Conservation (phyloP, 1,139 yeast genomes). For the Cylindricascospora bacillispora region DNA sequence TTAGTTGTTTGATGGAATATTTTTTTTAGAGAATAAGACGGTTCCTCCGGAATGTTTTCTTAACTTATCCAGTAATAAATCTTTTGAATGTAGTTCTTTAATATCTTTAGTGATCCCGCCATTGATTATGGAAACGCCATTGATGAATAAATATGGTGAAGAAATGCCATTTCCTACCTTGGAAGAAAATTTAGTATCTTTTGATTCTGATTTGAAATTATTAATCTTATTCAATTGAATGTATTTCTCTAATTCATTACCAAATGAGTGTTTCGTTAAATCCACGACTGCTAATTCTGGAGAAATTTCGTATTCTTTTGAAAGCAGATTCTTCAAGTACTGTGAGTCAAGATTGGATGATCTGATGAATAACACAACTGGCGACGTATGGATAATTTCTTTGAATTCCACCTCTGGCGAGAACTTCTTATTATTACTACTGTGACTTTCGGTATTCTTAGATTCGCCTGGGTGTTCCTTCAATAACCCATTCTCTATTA, state of each 20-base stretch:
- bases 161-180: slow-evolving; percentile 2
- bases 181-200: background rate
- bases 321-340: slow-evolving; percentile 44
- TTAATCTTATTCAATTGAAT: slow-evolving; percentile 17
- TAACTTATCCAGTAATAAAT: slow-evolving; percentile 9
- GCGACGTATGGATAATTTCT: slow-evolving; percentile 13
- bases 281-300: slow-evolving; percentile 63
- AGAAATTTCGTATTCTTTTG: slow-evolving; percentile 45
- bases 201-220: background rate
- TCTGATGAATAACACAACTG: slow-evolving; percentile 13
- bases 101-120: slow-evolving; percentile 10
- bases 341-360: slow-evolving; percentile 32
- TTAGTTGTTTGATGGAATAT: slow-evolving; percentile 17
- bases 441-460: background rate
- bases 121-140: slow-evolving; percentile 16
- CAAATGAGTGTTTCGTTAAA: slow-evolving; percentile 54
- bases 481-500: slow-evolving; percentile 3
- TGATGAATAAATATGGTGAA: slow-evolving; percentile 17
- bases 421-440: slow-evolving; percentile 1
- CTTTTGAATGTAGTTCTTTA: slow-evolving; percentile 7
- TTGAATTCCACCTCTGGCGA: slow-evolving; percentile 7
- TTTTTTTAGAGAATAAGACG: slow-evolving; percentile 10
- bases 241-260: slow-evolving; percentile 39
- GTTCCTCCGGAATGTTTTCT: slow-evolving; percentile 10
- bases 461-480: slow-evolving; percentile 1